Evolutionary conservation across 257 asterid genomes (phyloP), one percentile per base, ranked within the genome.

Genomic region (Verbena officinalis): DNA sequence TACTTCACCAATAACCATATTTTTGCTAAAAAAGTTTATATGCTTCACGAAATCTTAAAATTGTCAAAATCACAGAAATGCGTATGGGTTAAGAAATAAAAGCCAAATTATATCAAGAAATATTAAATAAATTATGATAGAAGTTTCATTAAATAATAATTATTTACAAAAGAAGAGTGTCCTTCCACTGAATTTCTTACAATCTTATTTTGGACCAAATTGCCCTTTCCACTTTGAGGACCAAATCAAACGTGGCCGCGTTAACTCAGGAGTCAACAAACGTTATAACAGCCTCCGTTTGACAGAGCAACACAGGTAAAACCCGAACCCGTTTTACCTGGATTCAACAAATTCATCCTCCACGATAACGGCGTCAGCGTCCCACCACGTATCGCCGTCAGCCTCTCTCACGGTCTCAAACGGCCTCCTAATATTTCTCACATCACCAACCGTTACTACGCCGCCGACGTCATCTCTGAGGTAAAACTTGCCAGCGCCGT

Each of bases 351-450:
- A 60, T 20, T 80, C 82, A 10, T 80, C 71, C 46, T 82, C 93
- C 40, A 65, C 59, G 2, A 80, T 85, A 46, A 77, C 89, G 87
- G 86, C 92, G 92, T 79, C 95, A 59, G 92, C 90, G 65, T 83
- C 88, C 89, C 87, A 85, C 95, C 94, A 83, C 2, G 80, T 74
- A 9, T 75, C 85, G 73, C 65, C 86, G 81, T 82, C 84, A n/a
- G 69, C 4, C 51, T 66, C 84, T 56, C 73, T 66, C 73, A 58
- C 69, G 7, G 55, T 65, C 22, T 77, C 81, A 31, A 94, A 79
- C 83, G 95, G 87, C 68, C 73, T 54, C 66, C 83, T 77, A 10
- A 80, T 68, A 20, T 83, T 90, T 39, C 99, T 79, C 76, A 90
- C 73, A 67, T 94, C 99, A 4, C 97, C 97, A 0, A 90, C 86